Conservation (phyloP, 1,284 basidiomycete genomes). For the Ganoderma boninense region DNA sequence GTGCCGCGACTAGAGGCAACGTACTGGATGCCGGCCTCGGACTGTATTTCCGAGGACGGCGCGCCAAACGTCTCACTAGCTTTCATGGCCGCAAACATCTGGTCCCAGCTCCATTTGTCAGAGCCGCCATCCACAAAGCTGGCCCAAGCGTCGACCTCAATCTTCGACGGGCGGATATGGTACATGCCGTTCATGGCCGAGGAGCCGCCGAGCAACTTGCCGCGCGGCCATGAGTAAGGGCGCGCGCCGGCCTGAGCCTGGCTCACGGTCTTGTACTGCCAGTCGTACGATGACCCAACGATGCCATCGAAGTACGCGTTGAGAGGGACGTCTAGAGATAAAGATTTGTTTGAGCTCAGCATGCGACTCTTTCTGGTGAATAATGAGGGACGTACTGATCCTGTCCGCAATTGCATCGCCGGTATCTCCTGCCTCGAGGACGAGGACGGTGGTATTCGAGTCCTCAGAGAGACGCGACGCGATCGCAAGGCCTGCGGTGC, state of each 20-base stretch:
- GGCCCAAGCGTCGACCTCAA: conserved; percentile 66
- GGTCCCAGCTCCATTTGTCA: conserved; percentile 62
- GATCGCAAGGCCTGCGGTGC: conserved; percentile 77
- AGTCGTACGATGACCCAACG: conserved; percentile 64
- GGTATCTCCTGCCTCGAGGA: conserved; percentile 75
- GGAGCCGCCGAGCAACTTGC: conserved; percentile 77
- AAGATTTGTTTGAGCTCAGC: background rate
- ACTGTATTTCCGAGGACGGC: conserved; percentile 47
- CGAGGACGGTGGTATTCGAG: conserved; percentile 70
- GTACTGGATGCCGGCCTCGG: conserved; percentile 50
- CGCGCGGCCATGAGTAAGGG: conserved; percentile 62
- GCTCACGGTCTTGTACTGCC: conserved; percentile 63
- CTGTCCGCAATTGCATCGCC: conserved; percentile 55
- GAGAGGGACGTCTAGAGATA: conserved; percentile 53
- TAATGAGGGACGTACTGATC: conserved; percentile 44
- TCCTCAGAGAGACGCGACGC: conserved; percentile 79
- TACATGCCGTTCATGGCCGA: conserved; percentile 80
- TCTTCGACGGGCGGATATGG: conserved; percentile 59
- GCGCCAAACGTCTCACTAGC: conserved; percentile 56
- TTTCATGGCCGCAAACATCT: conserved; percentile 60
- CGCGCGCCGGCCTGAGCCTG: conserved; percentile 55
- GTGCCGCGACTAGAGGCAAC: conserved; percentile 52
- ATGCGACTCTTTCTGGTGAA: background rate
- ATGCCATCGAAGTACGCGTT: conserved; percentile 60
- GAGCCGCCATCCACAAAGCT: conserved; percentile 46